Evolutionary conservation across 306 rosid species (phyloP), one percentile per base, ranked within the genome.

Genomic region (Vigna hirtella): DNA sequence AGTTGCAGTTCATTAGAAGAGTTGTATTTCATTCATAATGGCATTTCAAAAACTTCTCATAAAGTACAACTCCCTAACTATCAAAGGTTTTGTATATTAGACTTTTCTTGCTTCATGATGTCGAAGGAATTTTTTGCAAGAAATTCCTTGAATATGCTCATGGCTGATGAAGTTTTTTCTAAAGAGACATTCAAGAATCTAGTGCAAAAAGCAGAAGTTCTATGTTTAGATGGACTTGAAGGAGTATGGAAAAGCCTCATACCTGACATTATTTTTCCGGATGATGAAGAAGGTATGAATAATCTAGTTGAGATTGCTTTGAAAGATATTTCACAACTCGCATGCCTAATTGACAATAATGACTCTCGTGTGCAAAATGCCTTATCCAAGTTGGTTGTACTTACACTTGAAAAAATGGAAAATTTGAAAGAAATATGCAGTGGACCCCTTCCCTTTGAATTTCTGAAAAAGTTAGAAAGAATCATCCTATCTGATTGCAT

Each of bases 1-100:
- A 2, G 6, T 17, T 78, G 83, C 34, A 15, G 6, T 1, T 47
- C 47, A 14, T 49, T 83, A 10, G 73, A 83, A 67, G 86, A 83
- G 43, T 49, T 78, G 26, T 58, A 72, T 28, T 3, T 59, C 4
- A 6, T 4, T 56, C 0, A 0, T 9, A 0, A 7, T 0, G 13
- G 0, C 74, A 26, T 66, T n/a, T 52, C 20, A 53, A 18, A 1
- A 17, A 53, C 3, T 0, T 4, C 10, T 13, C 13, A 17, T 17
- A 8, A 53, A 2, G 5, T 53, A 18, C 18, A 17, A 1, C 59
- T 53, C 8, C 70, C 64, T 5, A 0, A 2, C 52, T 36, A 77
- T 22, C 13, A 56, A n/a, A 82, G 52, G 36, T 82, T 53, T 16
- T 10, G 0, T 51, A 51, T 51, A n/a, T 0, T 5, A 1, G 18